phyloP scores from a whole-genome alignment of 139 green algal species.

The Tetraselmis chui region DNA sequence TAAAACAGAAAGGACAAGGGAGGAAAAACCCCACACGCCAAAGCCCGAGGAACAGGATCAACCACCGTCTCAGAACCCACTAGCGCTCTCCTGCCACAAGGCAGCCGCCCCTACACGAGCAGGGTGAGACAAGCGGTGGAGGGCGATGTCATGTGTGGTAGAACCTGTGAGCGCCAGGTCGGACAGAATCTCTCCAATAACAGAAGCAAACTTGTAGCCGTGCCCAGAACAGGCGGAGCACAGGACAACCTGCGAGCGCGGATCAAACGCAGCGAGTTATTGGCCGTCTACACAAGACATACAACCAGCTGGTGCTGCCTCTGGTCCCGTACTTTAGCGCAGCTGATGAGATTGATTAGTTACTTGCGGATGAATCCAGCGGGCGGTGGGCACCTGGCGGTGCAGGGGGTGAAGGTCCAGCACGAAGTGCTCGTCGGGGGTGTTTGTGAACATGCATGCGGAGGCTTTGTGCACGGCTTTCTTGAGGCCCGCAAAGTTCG shows the following conservation, averaged over 20 bases:
- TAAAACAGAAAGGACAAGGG: too few species aligned
- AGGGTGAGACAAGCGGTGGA: too few species aligned
- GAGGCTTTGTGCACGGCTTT: slow-evolving; percentile 29
- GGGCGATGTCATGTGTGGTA: too few species aligned
- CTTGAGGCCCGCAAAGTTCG: slow-evolving; percentile 42
- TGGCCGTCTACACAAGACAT: neutral
- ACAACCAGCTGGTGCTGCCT: neutral
- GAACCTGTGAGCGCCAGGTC: slow-evolving; percentile 40
- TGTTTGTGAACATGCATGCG: slow-evolving; percentile 77
- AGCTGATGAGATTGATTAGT: neutral
- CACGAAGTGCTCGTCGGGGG: slow-evolving; percentile 67
- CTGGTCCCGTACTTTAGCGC: neutral
- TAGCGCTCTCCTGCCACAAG: too few species aligned
- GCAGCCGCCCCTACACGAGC: too few species aligned
- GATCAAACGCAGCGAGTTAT: neutral
- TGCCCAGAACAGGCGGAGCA: slow-evolving; percentile 66
- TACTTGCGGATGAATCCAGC: neutral
- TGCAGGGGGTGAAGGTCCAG: slow-evolving; percentile 60
- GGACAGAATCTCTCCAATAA: slow-evolving; percentile 35
- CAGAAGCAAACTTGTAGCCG: slow-evolving; percentile 72
- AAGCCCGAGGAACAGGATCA: too few species aligned
- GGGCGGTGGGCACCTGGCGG: slow-evolving; percentile 38
- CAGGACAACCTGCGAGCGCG: slow-evolving; percentile 51
- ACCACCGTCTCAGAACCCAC: too few species aligned
- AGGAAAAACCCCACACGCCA: too few species aligned